Evolutionary conservation across 208 protist species (phyloP).

Genomic region (Leishmania martiniquensis): DNA sequence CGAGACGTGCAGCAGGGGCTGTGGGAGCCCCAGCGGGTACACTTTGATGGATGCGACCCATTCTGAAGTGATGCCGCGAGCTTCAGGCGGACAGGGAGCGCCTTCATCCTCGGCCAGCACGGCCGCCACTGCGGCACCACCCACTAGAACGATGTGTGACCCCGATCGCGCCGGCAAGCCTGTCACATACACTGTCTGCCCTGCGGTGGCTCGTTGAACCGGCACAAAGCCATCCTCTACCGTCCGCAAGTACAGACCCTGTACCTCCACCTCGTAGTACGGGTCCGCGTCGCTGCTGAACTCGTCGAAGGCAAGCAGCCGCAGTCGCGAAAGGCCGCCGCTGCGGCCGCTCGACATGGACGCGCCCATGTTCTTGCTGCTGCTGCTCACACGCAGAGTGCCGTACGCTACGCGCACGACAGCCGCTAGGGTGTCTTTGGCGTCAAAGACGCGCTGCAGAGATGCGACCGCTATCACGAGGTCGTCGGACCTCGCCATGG

Average conservation of each 20-base stretch:
- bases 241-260: constrained; percentile 51
- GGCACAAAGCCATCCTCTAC: constrained; percentile 52
- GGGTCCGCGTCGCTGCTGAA: constrained; percentile 71
- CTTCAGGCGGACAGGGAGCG: constrained; percentile 2
- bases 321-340: background rate
- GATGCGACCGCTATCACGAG: constrained; percentile 57
- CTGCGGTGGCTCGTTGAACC: constrained; percentile 50
- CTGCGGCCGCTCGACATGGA: background rate
- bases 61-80: constrained; percentile 10
- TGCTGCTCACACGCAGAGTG: constrained; percentile 32
- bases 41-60: constrained; percentile 63
- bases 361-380: background rate
- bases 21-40: constrained; percentile 26
- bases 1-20: constrained; percentile 94
- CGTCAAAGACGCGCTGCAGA: constrained; percentile 56
- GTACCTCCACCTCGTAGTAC: constrained; percentile 50
- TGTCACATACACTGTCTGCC: constrained; percentile 73
- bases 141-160: constrained; percentile 66
- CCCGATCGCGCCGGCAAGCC: constrained; percentile 50
- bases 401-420: constrained; percentile 71
- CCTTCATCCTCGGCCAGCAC: constrained; percentile 40
- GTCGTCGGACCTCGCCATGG: background rate
- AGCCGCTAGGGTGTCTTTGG: constrained; percentile 42
- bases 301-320: constrained; percentile 69
- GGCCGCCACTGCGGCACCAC: constrained; percentile 42